These are phyloP conservation scores for Santalum album DNA, from an alignment of 164 flowering plant species.

Conservation along the genomic window DNA sequence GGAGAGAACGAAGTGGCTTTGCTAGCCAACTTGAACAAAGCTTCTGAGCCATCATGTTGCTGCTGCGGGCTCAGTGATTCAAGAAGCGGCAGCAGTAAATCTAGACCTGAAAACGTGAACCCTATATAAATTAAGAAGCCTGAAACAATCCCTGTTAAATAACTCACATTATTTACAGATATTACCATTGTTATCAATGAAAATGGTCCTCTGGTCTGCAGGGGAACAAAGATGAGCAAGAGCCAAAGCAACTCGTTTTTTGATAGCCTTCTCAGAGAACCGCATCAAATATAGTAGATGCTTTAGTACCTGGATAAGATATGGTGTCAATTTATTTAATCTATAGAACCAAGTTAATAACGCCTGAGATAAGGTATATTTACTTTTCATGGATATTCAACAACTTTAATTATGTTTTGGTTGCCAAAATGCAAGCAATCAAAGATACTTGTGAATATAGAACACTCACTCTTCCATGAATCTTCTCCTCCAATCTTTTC, in stretches of 20 bases:
- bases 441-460: neutral
- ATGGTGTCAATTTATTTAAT: neutral
- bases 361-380: too few species aligned
- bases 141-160: too few species aligned
- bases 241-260: slow-evolving; percentile 1
- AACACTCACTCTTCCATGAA: slow-evolving; percentile 72
- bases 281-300: slow-evolving; percentile 85
- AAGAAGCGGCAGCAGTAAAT: neutral
- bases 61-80: neutral
- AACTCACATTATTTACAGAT: too few species aligned
- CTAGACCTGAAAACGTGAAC: neutral
- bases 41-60: neutral
- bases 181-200: neutral
- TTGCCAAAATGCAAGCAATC: neutral
- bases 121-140: too few species aligned
- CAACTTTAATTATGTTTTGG: too few species aligned
- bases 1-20: neutral
- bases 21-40: neutral
- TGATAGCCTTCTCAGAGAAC: slow-evolving; percentile 38
- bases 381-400: too few species aligned
- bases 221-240: slow-evolving; percentile 5
- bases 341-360: slow-evolving; percentile 4
- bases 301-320: slow-evolving; percentile 51
- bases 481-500: slow-evolving; percentile 94
- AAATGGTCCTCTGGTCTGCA: neutral